phyloP scores from a whole-genome alignment of 805 yeast species.

The Pichia membranifaciens region DNA sequence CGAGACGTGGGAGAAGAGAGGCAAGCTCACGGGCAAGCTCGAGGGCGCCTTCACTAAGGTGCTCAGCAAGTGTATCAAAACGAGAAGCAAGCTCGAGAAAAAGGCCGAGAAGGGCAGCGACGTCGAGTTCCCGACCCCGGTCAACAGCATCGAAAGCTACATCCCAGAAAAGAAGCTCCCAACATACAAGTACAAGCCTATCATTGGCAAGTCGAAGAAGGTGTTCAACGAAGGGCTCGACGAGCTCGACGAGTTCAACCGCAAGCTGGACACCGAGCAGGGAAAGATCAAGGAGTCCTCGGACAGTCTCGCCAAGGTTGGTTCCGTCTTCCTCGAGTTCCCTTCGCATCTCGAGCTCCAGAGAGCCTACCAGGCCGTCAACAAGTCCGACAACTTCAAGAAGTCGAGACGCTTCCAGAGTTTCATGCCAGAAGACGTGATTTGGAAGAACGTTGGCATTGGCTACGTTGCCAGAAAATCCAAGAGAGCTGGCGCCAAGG shows the following conservation, averaged over 20 bases:
- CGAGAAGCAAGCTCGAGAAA: slow-evolving; percentile 50
- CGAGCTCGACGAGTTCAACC: slow-evolving; percentile 62
- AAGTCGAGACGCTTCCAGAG: slow-evolving; percentile 50
- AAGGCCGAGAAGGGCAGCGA: slow-evolving; percentile 32
- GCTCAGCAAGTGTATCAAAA: slow-evolving; percentile 52
- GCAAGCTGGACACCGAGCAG: slow-evolving; percentile 57
- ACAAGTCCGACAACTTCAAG: slow-evolving; percentile 43
- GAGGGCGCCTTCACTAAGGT: slow-evolving; percentile 63
- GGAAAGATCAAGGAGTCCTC: slow-evolving; percentile 32
- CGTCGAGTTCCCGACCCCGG: slow-evolving; percentile 49
- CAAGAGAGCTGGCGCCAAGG: slow-evolving; percentile 53
- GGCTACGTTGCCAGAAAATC: slow-evolving; percentile 50
- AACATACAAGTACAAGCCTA: slow-evolving; percentile 63
- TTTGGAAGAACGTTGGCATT: slow-evolving; percentile 73
- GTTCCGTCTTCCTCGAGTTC: slow-evolving; percentile 78
- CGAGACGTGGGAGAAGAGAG: slow-evolving; percentile 55
- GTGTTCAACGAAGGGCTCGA: slow-evolving; percentile 71
- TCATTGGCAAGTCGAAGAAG: slow-evolving; percentile 79
- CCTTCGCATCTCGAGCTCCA: slow-evolving; percentile 83
- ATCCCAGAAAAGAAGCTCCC: slow-evolving; percentile 75
- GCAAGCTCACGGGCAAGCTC: slow-evolving; percentile 52
- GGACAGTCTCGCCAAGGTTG: slow-evolving; percentile 44
- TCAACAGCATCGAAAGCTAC: slow-evolving; percentile 53
- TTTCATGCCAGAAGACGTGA: slow-evolving; percentile 71
- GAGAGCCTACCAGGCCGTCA: slow-evolving; percentile 78